These are phyloP conservation scores for Chaetomium sp. DNA, from an alignment of 2,329 filamentous ascomycete species.

Conservation along the genomic window DNA sequence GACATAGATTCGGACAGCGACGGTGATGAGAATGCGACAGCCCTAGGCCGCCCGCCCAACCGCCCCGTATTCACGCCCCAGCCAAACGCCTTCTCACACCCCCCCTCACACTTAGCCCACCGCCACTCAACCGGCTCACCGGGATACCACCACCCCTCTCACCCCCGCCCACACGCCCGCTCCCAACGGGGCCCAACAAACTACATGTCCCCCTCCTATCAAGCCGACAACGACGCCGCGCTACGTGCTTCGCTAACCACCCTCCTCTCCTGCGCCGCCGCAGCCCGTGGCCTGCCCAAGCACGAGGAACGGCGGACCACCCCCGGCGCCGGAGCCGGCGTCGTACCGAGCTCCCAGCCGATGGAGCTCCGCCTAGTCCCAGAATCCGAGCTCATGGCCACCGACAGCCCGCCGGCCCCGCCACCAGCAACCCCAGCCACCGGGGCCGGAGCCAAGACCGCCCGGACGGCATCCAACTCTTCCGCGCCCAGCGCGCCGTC, in stretches of 20 bases:
- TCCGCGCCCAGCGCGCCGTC: constrained; percentile 37
- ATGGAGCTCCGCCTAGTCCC: constrained; percentile 62
- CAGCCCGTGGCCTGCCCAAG: constrained; percentile 80
- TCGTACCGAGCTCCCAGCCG: constrained; percentile 54
- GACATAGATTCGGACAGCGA: constrained; percentile 48
- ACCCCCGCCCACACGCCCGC: constrained; percentile 52
- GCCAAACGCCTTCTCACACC: constrained; percentile 89
- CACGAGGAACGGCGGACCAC: constrained; percentile 45
- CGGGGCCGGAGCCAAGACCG: not conserved
- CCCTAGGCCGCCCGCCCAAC: constrained; percentile 66
- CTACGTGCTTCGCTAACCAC: constrained; percentile 92
- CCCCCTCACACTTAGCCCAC: constrained; percentile 57
- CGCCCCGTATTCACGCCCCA: constrained; percentile 73
- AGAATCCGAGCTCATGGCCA: constrained; percentile 59
- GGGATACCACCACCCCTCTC: constrained; percentile 53
- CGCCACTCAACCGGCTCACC: constrained; percentile 54
- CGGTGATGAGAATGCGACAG: constrained; percentile 77
- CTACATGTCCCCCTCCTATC: constrained; percentile 72
- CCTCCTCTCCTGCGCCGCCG: constrained; percentile 89
- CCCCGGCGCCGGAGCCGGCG: constrained; percentile 44
- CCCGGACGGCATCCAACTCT: constrained; percentile 38
- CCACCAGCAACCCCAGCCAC: not conserved
- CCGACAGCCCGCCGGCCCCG: constrained; percentile 32
- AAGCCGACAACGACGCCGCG: constrained; percentile 89
- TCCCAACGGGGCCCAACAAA: constrained; percentile 54